A percentile compares a stretch with the other conserved stretches of the same genome.
Evolutionary conservation across 2,329 filamentous ascomycete species (phyloP).

Genomic region (Penicillium sp.): DNA sequence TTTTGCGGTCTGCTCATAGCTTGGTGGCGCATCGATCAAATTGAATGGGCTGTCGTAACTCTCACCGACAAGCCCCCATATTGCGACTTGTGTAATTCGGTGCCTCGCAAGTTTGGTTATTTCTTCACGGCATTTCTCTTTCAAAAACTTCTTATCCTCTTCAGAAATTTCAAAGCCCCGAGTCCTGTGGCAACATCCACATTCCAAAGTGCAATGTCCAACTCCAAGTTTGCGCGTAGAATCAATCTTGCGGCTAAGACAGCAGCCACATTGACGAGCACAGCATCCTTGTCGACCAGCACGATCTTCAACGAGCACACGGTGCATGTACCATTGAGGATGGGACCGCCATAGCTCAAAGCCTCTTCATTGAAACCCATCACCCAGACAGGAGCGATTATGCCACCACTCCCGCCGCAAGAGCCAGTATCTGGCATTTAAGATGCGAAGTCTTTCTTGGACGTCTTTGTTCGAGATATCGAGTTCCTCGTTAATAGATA

Average conservation of each 20-base stretch:
- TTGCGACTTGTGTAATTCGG: not conserved
- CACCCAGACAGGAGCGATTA: not conserved
- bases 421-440: not conserved
- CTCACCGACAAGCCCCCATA: not conserved
- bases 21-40: not conserved
- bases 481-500: not conserved
- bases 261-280: conserved; percentile 2
- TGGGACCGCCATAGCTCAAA: conserved; percentile 13
- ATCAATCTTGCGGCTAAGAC: not conserved
- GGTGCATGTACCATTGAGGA: conserved; percentile 12
- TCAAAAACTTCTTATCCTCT: not conserved
- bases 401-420: not conserved
- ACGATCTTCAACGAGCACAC: conserved; percentile 4
- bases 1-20: not conserved
- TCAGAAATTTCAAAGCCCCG: conserved; percentile 1
- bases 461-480: not conserved
- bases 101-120: not conserved
- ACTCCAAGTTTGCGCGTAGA: not conserved
- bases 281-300: conserved; percentile 2
- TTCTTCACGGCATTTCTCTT: not conserved
- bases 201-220: conserved; percentile 6
- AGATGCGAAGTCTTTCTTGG: not conserved
- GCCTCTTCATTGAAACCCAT: not conserved
- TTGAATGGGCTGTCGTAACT: not conserved
- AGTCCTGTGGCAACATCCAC: conserved; percentile 1